Conservation (phyloP, 2,329 filamentous ascomycete genomes). For the Zasmidium angulare region DNA sequence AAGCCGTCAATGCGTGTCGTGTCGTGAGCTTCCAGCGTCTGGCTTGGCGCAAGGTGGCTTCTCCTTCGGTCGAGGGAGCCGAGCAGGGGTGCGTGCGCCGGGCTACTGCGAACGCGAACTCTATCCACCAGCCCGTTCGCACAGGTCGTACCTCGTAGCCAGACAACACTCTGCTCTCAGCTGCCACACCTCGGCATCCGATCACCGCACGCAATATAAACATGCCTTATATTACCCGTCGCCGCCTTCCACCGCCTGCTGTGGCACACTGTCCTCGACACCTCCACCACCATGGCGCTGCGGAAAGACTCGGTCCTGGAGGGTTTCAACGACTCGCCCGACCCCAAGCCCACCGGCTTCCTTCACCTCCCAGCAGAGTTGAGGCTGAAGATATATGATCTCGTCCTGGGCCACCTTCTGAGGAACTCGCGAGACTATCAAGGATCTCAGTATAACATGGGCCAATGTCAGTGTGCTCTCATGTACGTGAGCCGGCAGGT, state of each 20-base stretch:
- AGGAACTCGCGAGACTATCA: background rate
- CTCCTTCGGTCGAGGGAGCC: too few relatives aligned
- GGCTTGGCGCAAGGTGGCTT: too few relatives aligned
- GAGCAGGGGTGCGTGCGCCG: too few relatives aligned
- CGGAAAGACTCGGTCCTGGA: background rate
- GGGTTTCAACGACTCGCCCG: background rate
- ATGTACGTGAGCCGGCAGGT: background rate
- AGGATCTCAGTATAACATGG: background rate
- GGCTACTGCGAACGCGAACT: too few relatives aligned
- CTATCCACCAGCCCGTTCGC: too few relatives aligned
- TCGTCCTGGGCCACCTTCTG: background rate
- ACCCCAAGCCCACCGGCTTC: background rate
- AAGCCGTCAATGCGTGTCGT: background rate
- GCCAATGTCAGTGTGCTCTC: background rate
- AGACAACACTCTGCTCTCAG: background rate
- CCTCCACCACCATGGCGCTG: background rate
- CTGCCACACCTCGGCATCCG: background rate
- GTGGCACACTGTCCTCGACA: background rate
- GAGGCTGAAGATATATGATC: background rate
- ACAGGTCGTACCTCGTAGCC: background rate
- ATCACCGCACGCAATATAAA: background rate
- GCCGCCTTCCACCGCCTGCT: too few relatives aligned
- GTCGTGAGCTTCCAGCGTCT: background rate
- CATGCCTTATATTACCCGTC: too few relatives aligned
- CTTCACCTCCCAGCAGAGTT: background rate